These are phyloP conservation scores for Geranomyces michiganensis DNA, from an alignment of 192 early-diverging fungal genomes.

Conservation along the genomic window DNA sequence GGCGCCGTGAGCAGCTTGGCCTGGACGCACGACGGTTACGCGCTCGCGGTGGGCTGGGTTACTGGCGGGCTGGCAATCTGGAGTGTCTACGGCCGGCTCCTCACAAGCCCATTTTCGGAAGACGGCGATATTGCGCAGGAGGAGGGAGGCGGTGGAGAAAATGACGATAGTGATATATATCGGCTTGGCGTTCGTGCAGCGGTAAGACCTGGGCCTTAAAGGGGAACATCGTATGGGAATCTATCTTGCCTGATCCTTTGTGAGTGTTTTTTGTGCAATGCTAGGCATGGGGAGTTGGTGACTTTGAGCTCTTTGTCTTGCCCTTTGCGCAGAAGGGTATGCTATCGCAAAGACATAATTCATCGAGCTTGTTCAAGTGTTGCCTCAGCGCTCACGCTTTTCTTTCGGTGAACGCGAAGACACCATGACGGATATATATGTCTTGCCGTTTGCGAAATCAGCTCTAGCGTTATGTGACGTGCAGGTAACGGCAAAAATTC, in stretches of 20 bases:
- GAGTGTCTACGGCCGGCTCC: conserved; percentile 74
- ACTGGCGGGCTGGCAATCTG: conserved; percentile 71
- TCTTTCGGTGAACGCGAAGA: neutral
- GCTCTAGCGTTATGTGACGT: conserved; percentile 40
- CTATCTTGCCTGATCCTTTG: neutral
- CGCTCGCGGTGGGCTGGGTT: conserved; percentile 70
- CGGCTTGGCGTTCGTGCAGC: conserved; percentile 58
- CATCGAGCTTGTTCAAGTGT: no score
- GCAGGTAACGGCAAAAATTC: conserved; percentile 6
- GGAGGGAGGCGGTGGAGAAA: no score
- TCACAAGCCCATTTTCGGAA: conserved; percentile 61
- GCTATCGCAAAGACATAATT: no score
- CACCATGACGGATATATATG: conserved; percentile 46
- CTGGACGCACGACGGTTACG: conserved; percentile 76
- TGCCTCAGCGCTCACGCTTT: no score
- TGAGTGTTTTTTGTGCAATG: neutral
- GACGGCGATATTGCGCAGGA: conserved; percentile 28
- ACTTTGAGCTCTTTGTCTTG: conserved; percentile 69
- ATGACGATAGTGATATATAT: conserved; percentile 52
- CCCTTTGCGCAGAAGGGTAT: conserved; percentile 17
- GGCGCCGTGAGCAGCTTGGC: conserved; percentile 56
- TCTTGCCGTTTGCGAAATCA: conserved; percentile 61
- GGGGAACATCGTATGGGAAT: neutral
- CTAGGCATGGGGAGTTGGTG: conserved; percentile 76
- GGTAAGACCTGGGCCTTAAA: conserved; percentile 55